Percentiles rank a stretch among this genome's conserved stretches.
Conservation (phyloP, 768 basidiomycete genomes). For the Hygrocybe coccinea region DNA sequence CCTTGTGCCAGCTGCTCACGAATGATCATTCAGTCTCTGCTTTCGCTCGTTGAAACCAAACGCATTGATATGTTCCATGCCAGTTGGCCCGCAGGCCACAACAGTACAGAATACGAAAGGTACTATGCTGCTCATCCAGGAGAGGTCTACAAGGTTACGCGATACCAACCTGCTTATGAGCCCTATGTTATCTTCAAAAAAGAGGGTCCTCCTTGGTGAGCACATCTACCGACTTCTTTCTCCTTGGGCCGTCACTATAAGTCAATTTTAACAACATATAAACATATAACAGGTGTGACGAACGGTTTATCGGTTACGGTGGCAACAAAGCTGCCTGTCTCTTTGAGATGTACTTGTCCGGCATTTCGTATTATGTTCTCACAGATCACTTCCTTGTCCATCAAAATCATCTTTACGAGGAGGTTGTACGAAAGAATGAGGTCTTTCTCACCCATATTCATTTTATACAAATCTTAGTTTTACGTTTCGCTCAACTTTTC, state of each 20-base stretch:
- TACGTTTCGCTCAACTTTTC: constrained; percentile 2
- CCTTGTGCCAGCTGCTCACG: neutral
- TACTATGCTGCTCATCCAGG: constrained; percentile 60
- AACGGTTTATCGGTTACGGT: constrained; percentile 86
- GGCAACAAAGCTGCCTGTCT: constrained; percentile 91
- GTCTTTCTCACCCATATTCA: constrained; percentile 29
- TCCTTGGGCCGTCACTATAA: neutral
- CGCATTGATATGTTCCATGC: constrained; percentile 74
- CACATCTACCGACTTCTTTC: neutral
- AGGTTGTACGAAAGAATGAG: constrained; percentile 65
- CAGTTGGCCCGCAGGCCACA: constrained; percentile 74
- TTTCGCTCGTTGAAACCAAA: constrained; percentile 51
- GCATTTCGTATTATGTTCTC: constrained; percentile 78
- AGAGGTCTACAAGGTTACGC: constrained; percentile 67
- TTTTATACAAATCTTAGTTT: neutral
- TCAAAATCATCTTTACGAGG: constrained; percentile 80
- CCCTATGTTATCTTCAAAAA: constrained; percentile 83
- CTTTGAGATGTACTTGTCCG: constrained; percentile 86
- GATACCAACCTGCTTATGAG: constrained; percentile 82
- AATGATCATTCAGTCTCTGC: constrained; percentile 40
- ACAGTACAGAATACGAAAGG: constrained; percentile 69
- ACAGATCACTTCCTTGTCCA: constrained; percentile 86
- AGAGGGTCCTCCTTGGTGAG: constrained; percentile 67
- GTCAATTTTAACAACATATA: no score
- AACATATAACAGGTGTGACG: constrained; percentile 72